These are phyloP conservation scores for Holtermannia corniformis DNA, from an alignment of 768 basidiomycete species.

Conservation along the genomic window DNA sequence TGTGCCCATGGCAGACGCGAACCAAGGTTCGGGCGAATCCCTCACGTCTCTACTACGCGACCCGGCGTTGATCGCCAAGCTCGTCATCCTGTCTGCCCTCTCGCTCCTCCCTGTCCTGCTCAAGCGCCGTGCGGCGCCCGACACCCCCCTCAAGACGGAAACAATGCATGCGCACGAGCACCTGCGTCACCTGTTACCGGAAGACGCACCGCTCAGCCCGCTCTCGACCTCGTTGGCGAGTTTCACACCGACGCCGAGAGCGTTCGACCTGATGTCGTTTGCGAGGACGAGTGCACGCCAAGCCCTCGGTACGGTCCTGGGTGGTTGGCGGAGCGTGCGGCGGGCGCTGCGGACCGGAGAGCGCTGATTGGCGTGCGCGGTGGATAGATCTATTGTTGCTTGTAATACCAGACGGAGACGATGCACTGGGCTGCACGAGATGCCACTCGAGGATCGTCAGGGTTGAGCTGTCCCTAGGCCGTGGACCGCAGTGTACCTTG, in stretches of 20 bases:
- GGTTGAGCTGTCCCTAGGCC: too few species aligned
- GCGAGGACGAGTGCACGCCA: constrained; percentile 22
- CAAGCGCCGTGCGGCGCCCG: constrained; percentile 13
- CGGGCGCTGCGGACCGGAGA: too few species aligned
- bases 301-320: constrained; percentile 6
- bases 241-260: constrained; percentile 29
- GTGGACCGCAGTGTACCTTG: too few species aligned
- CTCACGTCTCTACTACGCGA: constrained; percentile 77
- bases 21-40: constrained; percentile 56
- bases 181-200: background rate
- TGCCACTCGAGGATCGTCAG: too few species aligned
- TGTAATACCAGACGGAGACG: too few species aligned
- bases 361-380: too few species aligned
- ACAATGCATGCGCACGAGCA: background rate
- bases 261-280: constrained; percentile 30
- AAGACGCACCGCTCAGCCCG: constrained; percentile 9
- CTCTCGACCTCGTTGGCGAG: constrained; percentile 17
- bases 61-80: constrained; percentile 72
- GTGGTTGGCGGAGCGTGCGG: too few species aligned
- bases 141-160: background rate
- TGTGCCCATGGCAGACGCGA: constrained; percentile 13
- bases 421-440: too few species aligned
- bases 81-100: constrained; percentile 69
- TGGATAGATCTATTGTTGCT: too few species aligned
- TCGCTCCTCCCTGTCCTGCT: constrained; percentile 80